Conservation (phyloP, 2,329 filamentous ascomycete species). For the Aspergillus phoenicis region DNA sequence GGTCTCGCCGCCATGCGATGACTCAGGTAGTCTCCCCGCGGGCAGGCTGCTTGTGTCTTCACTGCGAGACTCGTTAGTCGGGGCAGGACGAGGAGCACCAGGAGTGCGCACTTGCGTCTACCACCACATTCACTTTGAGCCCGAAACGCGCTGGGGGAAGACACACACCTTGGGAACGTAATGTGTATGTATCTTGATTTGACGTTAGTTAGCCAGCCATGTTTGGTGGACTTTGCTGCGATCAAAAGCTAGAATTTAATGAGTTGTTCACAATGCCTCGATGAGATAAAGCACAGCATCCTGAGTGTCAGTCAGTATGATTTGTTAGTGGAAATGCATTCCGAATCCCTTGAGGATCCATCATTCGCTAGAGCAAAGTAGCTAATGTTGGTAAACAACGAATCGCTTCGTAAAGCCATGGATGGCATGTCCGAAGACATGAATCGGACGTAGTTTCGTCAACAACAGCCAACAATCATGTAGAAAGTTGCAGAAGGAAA, state of each 20-base stretch:
- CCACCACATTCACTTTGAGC: constrained; percentile 4
- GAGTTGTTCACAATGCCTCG: constrained; percentile 23
- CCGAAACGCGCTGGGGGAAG: constrained; percentile 9
- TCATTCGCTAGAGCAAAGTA: too few species aligned
- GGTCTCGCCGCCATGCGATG: constrained; percentile 17
- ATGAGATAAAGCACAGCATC: constrained; percentile 13
- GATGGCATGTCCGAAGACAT: too few species aligned
- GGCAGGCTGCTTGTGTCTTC: constrained; percentile 12
- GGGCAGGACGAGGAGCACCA: constrained; percentile 11
- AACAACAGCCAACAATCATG: not conserved
- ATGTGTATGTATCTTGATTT: constrained; percentile 21
- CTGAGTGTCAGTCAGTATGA: not conserved
- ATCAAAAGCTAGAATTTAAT: constrained; percentile 31
- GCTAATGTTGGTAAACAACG: too few species aligned
- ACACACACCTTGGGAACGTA: constrained; percentile 16
- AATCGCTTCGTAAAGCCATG: too few species aligned
- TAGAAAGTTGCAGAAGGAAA: not conserved
- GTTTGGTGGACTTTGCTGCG: constrained; percentile 22
- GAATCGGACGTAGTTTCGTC: not conserved
- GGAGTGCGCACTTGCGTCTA: constrained; percentile 5
- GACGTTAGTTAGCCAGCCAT: constrained; percentile 25
- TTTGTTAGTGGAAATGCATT: not conserved
- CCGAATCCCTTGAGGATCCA: not conserved
- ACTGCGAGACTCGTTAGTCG: constrained; percentile 10
- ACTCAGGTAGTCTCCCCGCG: constrained; percentile 13